Conservation (phyloP, 148 eudicot genomes). For the Rhododendron ovatum region DNA sequence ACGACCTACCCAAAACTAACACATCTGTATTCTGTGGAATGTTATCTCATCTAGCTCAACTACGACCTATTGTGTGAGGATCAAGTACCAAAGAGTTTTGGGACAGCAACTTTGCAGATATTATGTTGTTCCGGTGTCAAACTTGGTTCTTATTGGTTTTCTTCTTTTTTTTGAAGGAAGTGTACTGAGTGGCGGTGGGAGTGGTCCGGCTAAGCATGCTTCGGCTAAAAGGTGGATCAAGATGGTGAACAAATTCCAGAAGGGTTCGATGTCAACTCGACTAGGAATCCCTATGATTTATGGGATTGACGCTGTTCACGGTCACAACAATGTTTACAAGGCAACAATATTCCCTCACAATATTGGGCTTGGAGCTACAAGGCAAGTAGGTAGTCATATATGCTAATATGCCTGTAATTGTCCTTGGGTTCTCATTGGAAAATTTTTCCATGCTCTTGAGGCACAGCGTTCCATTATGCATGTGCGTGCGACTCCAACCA, state of each 20-base stretch:
- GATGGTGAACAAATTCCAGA: slow-evolving; percentile 78
- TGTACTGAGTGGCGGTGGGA: slow-evolving; percentile 80
- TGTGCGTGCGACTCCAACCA: not conserved
- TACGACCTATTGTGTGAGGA: not conserved
- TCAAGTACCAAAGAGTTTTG: not conserved
- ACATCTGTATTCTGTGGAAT: not conserved
- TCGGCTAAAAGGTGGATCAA: slow-evolving; percentile 66
- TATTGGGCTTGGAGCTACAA: slow-evolving; percentile 75
- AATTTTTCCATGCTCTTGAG: not conserved
- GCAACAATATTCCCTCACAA: slow-evolving; percentile 89
- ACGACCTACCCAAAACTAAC: not conserved
- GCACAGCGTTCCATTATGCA: not conserved
- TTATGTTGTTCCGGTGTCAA: not conserved
- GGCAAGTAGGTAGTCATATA: slow-evolving; percentile 35
- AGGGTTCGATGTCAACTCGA: slow-evolving; percentile 62
- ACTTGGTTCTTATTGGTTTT: not conserved
- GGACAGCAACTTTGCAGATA: not conserved
- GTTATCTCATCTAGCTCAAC: not conserved
- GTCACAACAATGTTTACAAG: slow-evolving; percentile 64
- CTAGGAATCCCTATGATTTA: slow-evolving; percentile 82
- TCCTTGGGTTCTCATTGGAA: not conserved
- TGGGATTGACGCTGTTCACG: slow-evolving; percentile 93
- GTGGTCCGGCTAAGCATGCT: slow-evolving; percentile 59
- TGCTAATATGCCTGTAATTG: not conserved
- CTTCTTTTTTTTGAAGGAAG: slow-evolving; percentile 39